Percentiles rank a stretch among this genome's conserved stretches.
Evolutionary conservation across 78 protist species (phyloP).

Genomic region (Dictyostelium purpureum): DNA sequence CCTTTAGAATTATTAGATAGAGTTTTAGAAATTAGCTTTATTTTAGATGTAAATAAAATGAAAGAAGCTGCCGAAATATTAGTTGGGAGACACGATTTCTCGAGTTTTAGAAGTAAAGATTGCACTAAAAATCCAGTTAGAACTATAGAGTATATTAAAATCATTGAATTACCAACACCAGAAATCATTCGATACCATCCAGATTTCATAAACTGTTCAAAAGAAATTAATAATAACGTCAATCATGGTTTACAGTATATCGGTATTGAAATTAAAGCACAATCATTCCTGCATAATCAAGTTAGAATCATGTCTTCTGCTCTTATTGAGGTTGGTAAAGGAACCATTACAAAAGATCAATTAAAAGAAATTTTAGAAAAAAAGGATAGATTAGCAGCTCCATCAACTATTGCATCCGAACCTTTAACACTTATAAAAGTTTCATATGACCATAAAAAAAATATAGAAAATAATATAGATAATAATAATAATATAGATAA

Average conservation of each 20-base stretch:
- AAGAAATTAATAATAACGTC: neutral
- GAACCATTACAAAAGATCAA: neutral
- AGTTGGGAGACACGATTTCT: conserved; percentile 38
- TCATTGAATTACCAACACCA: conserved; percentile 12
- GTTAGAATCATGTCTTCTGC: conserved; percentile 59
- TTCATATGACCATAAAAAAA: too few relatives aligned
- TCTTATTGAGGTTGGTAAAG: conserved; percentile 24
- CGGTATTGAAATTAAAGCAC: conserved; percentile 55
- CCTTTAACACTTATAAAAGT: conserved; percentile 53
- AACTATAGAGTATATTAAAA: conserved; percentile 5
- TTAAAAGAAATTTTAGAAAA: neutral
- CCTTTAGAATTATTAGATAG: conserved; percentile 21
- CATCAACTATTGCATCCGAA: conserved; percentile 39
- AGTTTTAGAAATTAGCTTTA: neutral
- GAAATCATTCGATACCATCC: neutral
- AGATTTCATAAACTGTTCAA: neutral
- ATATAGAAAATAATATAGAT: too few relatives aligned
- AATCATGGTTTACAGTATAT: neutral
- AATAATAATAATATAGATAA: too few relatives aligned
- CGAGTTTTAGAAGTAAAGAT: conserved; percentile 40
- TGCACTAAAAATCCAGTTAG: conserved; percentile 33
- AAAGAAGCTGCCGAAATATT: neutral
- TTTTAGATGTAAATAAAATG: conserved; percentile 11
- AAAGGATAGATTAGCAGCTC: conserved; percentile 32
- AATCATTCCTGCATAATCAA: conserved; percentile 65